Conservation (phyloP, 2,329 filamentous ascomycete genomes). For the Colletotrichum sp. region DNA sequence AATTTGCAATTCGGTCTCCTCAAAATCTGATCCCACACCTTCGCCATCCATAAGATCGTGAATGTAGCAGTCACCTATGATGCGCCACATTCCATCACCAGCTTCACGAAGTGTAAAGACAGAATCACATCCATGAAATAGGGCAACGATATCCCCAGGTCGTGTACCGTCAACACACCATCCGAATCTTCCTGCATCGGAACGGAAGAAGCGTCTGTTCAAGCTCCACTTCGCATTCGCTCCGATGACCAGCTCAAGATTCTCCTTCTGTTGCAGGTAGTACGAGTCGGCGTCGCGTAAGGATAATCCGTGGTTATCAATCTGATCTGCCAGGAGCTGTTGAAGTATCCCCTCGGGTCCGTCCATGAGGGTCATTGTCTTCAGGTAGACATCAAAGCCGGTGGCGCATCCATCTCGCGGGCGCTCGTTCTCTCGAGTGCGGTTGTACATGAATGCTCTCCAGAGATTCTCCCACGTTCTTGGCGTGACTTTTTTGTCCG, state of each 20-base stretch:
- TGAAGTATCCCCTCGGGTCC: background rate
- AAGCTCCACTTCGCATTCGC: background rate
- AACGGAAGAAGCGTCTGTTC: constrained; percentile 9
- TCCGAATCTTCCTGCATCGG: background rate
- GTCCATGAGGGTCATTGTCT: background rate
- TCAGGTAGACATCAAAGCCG: background rate
- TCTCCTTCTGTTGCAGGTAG: background rate
- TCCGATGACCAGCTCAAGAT: background rate
- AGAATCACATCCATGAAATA: background rate
- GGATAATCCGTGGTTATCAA: background rate
- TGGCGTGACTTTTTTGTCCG: background rate
- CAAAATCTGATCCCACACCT: background rate
- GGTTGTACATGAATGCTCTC: constrained; percentile 11
- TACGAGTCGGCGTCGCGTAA: background rate
- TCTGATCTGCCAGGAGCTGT: background rate
- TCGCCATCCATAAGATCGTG: background rate
- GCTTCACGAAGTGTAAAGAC: background rate
- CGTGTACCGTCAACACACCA: background rate
- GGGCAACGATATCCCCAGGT: background rate
- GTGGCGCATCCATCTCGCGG: background rate
- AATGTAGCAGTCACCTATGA: background rate
- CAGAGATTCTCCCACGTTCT: background rate
- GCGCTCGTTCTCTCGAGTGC: background rate
- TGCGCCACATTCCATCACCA: background rate
- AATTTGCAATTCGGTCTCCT: background rate